Evolutionary conservation across 73 alveolate species (phyloP).

Genomic region (Blepharisma stoltei): DNA sequence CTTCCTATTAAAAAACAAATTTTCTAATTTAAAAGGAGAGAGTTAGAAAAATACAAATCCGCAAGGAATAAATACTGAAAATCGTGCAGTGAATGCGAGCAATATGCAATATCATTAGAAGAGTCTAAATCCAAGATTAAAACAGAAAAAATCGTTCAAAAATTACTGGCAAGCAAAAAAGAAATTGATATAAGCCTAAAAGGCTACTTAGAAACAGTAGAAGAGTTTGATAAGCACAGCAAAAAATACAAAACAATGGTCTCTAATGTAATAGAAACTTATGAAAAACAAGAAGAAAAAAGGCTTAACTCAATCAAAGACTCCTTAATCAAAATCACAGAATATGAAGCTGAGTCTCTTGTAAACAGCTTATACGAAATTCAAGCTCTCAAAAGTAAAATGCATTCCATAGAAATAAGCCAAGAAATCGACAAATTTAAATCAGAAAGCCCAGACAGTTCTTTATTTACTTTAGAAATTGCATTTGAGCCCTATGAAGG

Average conservation of each 20-base stretch:
- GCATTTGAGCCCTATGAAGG: constrained; percentile 16
- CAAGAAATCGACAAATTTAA: neutral
- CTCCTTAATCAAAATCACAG: neutral
- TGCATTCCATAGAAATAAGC: constrained; percentile 5
- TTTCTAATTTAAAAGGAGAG: neutral
- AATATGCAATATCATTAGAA: neutral
- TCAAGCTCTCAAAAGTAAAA: neutral
- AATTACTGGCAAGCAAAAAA: constrained; percentile 5
- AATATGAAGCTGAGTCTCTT: constrained; percentile 29
- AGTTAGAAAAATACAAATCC: neutral
- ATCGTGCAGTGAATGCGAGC: constrained; percentile 15
- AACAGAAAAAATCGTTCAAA: constrained; percentile 2
- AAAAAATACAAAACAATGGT: neutral
- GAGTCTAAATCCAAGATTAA: neutral
- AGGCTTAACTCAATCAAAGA: constrained; percentile 8
- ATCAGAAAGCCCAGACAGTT: neutral
- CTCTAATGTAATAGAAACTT: neutral
- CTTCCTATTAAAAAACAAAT: too few relatives aligned
- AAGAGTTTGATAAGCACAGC: neutral
- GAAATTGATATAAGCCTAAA: constrained; percentile 13
- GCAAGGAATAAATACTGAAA: constrained; percentile 21
- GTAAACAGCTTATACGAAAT: constrained; percentile 28
- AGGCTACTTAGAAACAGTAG: neutral
- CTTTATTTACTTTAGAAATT: too few relatives aligned
- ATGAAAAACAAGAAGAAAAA: constrained; percentile 11